Evolutionary conservation across 75 land plant genomes (phyloP), one percentile per base, ranked within the genome.

Genomic region (Cupressus sempervirens): DNA sequence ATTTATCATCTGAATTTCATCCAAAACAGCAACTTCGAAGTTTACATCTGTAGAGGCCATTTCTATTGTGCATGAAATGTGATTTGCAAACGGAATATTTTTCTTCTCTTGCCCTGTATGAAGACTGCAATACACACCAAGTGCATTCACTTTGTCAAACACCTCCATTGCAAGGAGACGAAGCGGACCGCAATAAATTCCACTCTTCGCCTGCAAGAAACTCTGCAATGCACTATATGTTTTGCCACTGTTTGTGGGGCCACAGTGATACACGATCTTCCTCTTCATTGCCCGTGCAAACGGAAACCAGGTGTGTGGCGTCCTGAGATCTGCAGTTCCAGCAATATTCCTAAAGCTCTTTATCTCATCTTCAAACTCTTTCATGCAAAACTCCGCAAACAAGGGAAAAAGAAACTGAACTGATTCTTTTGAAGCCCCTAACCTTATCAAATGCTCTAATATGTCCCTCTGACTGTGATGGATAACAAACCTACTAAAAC

Each of bases 131-230:
- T 96, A 98, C 7, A 98, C 95, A 6, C 99, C 99, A 23, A n/a
- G 53, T 3, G 92, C 87, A 85, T 98, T 98, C 41, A 94, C 95
- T 80, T 85, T 95, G 70, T 98, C 99, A 84, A 93, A 98, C 36
- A 98, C 95, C 88, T 98, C 99, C 99, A 98, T 98, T 15, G 99
- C 99, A 82, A 98, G 91, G 65, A 98, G 91, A 79, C 99, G 93
- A 18, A 98, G 91, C n/a, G 99, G 99, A 88, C 99, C 90, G 80
- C 99, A 98, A 84, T 98, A 98, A 5, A 98, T 84, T 12, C 97
- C 99, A 84, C 87, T 92, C 52, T 87, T 84, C 4, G 98, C 98
- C 85, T 93, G 93, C 96, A 97, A 92, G 89, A 91, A 94, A 38
- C 98, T 76, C 58, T 95, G 94, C 76, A 98, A 84, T 23, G 99